Evolutionary conservation across 192 early-diverging fungal genomes (phyloP).

Genomic region (Gonapodya prolifera): DNA sequence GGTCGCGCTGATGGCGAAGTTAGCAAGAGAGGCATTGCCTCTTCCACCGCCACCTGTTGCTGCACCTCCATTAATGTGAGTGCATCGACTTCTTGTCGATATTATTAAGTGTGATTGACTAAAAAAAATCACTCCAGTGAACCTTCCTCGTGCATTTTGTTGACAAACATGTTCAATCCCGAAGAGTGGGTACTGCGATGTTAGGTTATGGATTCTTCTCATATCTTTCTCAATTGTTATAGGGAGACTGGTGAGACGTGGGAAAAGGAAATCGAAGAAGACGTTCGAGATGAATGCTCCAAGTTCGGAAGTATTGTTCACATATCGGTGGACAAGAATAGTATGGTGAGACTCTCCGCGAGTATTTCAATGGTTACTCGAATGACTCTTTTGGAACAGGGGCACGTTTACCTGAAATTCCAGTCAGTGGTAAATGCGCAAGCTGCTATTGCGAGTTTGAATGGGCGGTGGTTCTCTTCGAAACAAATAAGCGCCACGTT

Average conservation of each 20-base stretch:
- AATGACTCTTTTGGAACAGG: slow-evolving; percentile 25
- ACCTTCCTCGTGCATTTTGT: slow-evolving; percentile 49
- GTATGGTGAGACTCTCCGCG: slow-evolving; percentile 27
- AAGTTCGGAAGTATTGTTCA: slow-evolving; percentile 66
- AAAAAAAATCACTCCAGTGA: slow-evolving; percentile 37
- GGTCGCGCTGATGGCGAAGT: slow-evolving; percentile 68
- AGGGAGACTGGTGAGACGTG: slow-evolving; percentile 74
- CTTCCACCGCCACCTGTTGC: slow-evolving; percentile 14
- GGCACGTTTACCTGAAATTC: slow-evolving; percentile 77
- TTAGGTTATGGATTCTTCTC: slow-evolving; percentile 2
- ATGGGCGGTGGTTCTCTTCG: slow-evolving; percentile 84
- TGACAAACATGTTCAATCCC: slow-evolving; percentile 83
- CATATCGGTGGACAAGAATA: slow-evolving; percentile 56
- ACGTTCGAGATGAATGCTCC: slow-evolving; percentile 69
- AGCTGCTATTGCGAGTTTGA: slow-evolving; percentile 54
- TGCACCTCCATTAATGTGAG: slow-evolving; percentile 11
- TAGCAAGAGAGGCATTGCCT: slow-evolving; percentile 33
- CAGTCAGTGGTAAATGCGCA: slow-evolving; percentile 48
- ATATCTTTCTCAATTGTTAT: slow-evolving; percentile 9
- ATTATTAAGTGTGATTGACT: too few relatives aligned
- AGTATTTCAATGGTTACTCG: slow-evolving; percentile 8
- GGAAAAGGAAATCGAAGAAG: slow-evolving; percentile 72
- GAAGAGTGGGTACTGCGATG: slow-evolving; percentile 43
- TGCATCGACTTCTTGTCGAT: not conserved
- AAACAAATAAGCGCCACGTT: slow-evolving; percentile 32